Conservation (phyloP, 129 eudicot genomes). For the Saussurea involucrata region DNA sequence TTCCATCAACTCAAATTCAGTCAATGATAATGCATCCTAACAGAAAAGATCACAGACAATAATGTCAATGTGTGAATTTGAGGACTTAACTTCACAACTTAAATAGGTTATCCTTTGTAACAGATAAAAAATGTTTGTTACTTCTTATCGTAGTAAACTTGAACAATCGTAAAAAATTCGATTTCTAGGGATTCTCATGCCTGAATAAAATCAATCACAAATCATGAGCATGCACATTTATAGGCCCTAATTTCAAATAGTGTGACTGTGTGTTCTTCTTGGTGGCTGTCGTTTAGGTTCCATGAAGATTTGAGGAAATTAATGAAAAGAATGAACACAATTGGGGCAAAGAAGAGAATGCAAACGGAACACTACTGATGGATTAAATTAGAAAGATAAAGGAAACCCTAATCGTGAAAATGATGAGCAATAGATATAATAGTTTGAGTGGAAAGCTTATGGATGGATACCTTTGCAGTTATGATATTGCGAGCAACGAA, state of each 20-base stretch:
- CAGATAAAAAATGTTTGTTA: not conserved
- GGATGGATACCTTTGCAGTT: slow-evolving; percentile 79
- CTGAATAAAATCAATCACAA: not conserved
- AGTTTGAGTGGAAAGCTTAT: not conserved
- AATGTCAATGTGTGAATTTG: not conserved
- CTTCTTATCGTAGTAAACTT: not conserved
- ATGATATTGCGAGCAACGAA: slow-evolving; percentile 74
- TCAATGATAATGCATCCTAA: slow-evolving; percentile 76
- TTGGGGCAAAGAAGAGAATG: not conserved
- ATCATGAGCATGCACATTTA: not conserved
- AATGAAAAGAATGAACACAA: not conserved
- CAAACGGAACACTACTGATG: not conserved
- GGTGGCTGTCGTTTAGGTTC: not conserved
- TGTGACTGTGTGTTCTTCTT: not conserved
- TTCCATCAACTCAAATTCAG: slow-evolving; percentile 91
- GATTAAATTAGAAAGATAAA: not conserved
- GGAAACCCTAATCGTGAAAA: slow-evolving; percentile 17
- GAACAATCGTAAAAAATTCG: not conserved
- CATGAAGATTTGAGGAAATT: not conserved
- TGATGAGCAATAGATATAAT: not conserved
- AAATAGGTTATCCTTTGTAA: not conserved
- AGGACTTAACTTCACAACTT: not conserved
- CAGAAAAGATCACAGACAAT: slow-evolving; percentile 1
- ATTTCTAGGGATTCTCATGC: not conserved
- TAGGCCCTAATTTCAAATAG: not conserved